phyloP scores from a whole-genome alignment of 306 rosid genomes.

The Hippophae tibetana region DNA sequence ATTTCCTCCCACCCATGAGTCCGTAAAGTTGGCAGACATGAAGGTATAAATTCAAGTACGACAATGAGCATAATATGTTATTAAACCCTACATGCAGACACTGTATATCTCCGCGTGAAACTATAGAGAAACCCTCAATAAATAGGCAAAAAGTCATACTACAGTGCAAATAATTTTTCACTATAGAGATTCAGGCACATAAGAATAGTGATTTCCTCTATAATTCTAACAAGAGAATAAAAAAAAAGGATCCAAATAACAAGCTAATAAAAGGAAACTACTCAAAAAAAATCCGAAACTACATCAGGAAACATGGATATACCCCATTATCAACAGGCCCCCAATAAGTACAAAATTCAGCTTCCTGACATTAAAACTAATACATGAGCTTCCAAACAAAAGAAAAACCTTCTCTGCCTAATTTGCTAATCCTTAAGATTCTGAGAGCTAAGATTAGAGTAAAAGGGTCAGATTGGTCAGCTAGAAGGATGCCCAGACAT shows the following conservation, averaged over 20 bases:
- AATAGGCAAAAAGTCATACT: no score
- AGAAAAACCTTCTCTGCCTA: constrained; percentile 29
- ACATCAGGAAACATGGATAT: constrained; percentile 1
- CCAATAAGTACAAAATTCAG: constrained; percentile 47
- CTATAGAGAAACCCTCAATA: no score
- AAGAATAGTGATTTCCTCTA: no score
- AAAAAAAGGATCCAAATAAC: neutral
- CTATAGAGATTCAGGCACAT: no score
- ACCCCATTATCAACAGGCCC: constrained; percentile 26
- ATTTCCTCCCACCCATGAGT: no score
- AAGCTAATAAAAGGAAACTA: neutral
- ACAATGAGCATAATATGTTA: no score
- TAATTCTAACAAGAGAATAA: neutral
- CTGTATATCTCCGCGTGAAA: no score
- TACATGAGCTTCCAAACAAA: constrained; percentile 29
- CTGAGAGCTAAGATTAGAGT: constrained; percentile 27
- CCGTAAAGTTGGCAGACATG: no score
- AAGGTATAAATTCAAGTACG: no score
- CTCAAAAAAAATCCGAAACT: constrained; percentile 17
- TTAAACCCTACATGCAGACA: no score
- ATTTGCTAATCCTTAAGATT: constrained; percentile 31
- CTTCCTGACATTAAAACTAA: constrained; percentile 21
- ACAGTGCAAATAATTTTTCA: no score
- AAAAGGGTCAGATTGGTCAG: constrained; percentile 47
- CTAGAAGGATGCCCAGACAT: constrained; percentile 23